Evolutionary conservation across 2,329 filamentous ascomycete genomes (phyloP), one percentile per base, ranked within the genome.

Genomic region (Aspergillus sp.): DNA sequence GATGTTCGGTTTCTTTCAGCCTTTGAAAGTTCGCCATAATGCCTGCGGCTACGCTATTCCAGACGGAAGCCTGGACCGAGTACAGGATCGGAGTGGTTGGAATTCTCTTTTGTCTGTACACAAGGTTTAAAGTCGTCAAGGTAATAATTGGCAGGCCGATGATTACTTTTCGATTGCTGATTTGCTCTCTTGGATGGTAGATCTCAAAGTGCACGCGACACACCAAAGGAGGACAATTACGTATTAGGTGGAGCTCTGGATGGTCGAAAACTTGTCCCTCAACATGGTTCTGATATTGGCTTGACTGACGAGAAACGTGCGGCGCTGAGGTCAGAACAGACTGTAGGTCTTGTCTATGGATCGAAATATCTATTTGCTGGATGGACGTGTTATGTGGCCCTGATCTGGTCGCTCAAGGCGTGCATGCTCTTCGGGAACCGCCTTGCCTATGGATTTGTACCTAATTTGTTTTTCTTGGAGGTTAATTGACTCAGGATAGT

Each of bases 371-470:
- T 74, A 7, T 63, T 74, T 66, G 72, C 75, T 2, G 77, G 77
- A 11, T 82, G 79, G 80, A 73, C 73, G 49, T 74, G 76, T 55
- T 81, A 81, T 58, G 71, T 78, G 7, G 76, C 75, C 4, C 65
- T 81, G 17, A 80, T 81, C 19, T 81, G 80, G 77, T 72, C 51
- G 4, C 68, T 82, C 25, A 81, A 82, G 61, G 77, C 73, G 5
- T 77, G 76, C 62, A 79, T 81, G 67, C 65, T 81, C n/a, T 81
- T 81, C 60, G 81, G 79, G 63, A 71, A 74, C 51, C 74, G 80
- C 47, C 72, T 82, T 62, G 81, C 79, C 79, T 80, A 70, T 51
- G 76, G 6, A 28, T 7, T 19, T 19, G 19, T 19, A 19, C 19
- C 19, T 19, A 1, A 19, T 19, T 19, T 19, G 19, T 19, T 19